Percentiles rank a stretch among this genome's conserved stretches.
Conservation (phyloP, 108 stramenopile species). For the Pseudonitzschia multistriata region DNA sequence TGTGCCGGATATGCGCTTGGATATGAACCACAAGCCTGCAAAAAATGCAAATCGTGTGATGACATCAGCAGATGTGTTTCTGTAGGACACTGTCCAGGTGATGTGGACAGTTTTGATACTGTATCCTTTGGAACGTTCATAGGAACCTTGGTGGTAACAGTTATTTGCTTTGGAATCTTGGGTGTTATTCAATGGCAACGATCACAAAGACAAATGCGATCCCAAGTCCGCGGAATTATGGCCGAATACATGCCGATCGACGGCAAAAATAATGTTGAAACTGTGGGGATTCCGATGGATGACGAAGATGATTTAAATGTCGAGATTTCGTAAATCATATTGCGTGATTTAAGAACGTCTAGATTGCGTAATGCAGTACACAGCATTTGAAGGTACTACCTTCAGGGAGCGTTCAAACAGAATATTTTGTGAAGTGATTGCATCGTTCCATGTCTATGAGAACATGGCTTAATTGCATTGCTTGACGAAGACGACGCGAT, state of each 20-base stretch:
- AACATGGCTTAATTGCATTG: too few relatives aligned
- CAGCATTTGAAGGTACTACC: background rate
- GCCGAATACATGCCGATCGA: conserved; percentile 96
- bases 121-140: conserved; percentile 36
- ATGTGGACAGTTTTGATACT: background rate
- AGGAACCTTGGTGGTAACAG: conserved; percentile 17
- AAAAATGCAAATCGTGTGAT: conserved; percentile 35
- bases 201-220: conserved; percentile 83
- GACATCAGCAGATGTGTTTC: conserved; percentile 31
- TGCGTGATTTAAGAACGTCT: background rate
- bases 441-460: too few relatives aligned
- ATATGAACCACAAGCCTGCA: conserved; percentile 71
- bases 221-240: conserved; percentile 89
- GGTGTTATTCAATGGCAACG: conserved; percentile 75
- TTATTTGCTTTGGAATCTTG: conserved; percentile 21
- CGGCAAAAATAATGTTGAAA: conserved; percentile 44
- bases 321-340: conserved; percentile 15
- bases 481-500: too few relatives aligned
- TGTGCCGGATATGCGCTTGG: conserved; percentile 86
- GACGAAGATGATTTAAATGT: conserved; percentile 13
- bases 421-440: too few relatives aligned
- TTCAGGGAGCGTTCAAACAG: too few relatives aligned
- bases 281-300: conserved; percentile 25
- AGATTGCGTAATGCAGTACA: background rate
- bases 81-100: conserved; percentile 26